phyloP scores from a whole-genome alignment of 2,329 filamentous ascomycete species.

The Aspergillus candidus region DNA sequence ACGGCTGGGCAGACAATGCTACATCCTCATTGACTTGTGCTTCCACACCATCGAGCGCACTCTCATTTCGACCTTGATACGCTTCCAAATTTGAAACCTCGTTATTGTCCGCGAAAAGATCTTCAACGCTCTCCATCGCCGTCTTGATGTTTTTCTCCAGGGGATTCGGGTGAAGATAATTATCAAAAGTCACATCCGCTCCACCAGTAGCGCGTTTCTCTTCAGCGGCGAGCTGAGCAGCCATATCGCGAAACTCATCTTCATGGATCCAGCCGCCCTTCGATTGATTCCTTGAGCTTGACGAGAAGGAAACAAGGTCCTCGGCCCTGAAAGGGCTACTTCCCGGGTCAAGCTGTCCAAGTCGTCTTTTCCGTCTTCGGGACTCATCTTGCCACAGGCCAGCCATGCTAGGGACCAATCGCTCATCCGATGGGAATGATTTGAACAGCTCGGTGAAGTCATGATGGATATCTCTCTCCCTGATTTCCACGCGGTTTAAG shows the following conservation, averaged over 20 bases:
- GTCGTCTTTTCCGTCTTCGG: slow-evolving; percentile 64
- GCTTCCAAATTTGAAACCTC: slow-evolving; percentile 19
- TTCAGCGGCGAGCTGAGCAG: slow-evolving; percentile 57
- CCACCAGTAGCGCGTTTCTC: slow-evolving; percentile 52
- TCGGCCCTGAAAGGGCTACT: slow-evolving; percentile 76
- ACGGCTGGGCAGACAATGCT: slow-evolving; percentile 45
- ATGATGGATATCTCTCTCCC: slow-evolving; percentile 74
- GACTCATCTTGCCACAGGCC: slow-evolving; percentile 89
- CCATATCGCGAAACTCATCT: slow-evolving; percentile 66
- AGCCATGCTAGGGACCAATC: slow-evolving; percentile 89
- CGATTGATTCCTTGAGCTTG: slow-evolving; percentile 65
- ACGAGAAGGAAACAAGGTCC: slow-evolving; percentile 81
- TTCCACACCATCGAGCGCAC: slow-evolving; percentile 14
- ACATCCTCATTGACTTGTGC: slow-evolving; percentile 61
- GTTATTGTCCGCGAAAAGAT: slow-evolving; percentile 69
- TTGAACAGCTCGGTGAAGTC: slow-evolving; percentile 70
- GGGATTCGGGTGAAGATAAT: slow-evolving; percentile 53
- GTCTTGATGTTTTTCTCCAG: slow-evolving; percentile 63
- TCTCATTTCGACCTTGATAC: slow-evolving; percentile 6
- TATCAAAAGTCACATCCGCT: slow-evolving; percentile 53
- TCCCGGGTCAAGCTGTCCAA: slow-evolving; percentile 57
- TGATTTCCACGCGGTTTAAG: slow-evolving; percentile 69
- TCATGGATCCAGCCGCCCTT: slow-evolving; percentile 91
- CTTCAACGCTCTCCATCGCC: slow-evolving; percentile 74
- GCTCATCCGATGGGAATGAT: slow-evolving; percentile 61